A percentile compares a stretch with the other conserved stretches of the same genome.
Conservation (phyloP, 2,329 filamentous ascomycete genomes). For the Didymella glomerata region DNA sequence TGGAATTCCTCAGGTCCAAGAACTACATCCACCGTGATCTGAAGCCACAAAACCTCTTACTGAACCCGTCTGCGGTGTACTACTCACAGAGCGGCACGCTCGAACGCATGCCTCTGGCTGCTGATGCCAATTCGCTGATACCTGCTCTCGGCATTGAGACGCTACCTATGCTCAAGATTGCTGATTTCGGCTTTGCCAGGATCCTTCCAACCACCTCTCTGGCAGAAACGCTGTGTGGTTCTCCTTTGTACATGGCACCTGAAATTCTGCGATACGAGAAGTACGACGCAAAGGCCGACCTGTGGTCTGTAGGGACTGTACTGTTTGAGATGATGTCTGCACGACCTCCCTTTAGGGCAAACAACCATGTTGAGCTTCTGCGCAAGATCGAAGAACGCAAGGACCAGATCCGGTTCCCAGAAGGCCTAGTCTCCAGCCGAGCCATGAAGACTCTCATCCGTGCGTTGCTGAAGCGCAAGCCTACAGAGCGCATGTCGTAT, state of each 20-base stretch:
- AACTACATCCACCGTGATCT: conserved; percentile 96
- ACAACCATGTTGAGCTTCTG: conserved; percentile 92
- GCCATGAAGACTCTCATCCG: conserved; percentile 85
- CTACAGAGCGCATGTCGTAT: conserved; percentile 85
- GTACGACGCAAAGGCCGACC: conserved; percentile 94
- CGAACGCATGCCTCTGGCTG: conserved; percentile 74
- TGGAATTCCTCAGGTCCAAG: conserved; percentile 83
- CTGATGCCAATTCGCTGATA: conserved; percentile 80
- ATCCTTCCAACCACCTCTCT: conserved; percentile 89
- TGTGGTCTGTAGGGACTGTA: conserved; percentile 98
- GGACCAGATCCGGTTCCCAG: conserved; percentile 83
- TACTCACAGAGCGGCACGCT: conserved; percentile 62
- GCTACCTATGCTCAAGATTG: conserved; percentile 94
- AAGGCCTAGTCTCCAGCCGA: conserved; percentile 73
- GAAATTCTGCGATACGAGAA: conserved; percentile 97
- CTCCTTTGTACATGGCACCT: conserved; percentile 97
- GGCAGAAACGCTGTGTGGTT: conserved; percentile 95
- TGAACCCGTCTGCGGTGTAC: conserved; percentile 79
- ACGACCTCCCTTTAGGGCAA: conserved; percentile 87
- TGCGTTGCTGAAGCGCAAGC: conserved; percentile 81
- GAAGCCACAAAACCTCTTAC: conserved; percentile 93
- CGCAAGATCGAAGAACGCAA: conserved; percentile 90
- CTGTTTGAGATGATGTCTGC: conserved; percentile 95
- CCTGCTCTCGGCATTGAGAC: conserved; percentile 82
- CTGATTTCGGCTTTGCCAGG: conserved; percentile 97